phyloP scores from a whole-genome alignment of 2,329 filamentous ascomycete species.

The Verruconis gallopava region DNA sequence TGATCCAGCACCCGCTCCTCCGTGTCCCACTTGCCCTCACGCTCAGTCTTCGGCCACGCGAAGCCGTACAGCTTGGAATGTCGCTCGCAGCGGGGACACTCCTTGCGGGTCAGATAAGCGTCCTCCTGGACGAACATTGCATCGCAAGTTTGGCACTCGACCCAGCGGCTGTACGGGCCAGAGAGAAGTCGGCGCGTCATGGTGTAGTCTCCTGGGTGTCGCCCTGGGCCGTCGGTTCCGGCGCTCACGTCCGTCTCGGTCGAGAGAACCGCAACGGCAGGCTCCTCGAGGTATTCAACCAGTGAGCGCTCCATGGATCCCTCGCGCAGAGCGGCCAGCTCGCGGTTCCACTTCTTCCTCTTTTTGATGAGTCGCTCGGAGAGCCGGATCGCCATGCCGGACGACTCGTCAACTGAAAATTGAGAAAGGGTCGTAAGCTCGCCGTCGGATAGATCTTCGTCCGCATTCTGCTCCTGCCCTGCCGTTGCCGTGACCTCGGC shows the following conservation, averaged over 20 bases:
- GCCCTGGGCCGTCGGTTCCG: slow-evolving; percentile 9
- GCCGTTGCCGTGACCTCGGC: not conserved
- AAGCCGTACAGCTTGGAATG: slow-evolving; percentile 94
- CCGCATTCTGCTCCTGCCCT: not conserved
- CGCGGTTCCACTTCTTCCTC: not conserved
- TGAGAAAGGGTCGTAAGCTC: slow-evolving; percentile 2
- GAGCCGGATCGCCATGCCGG: not conserved
- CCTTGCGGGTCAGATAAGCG: slow-evolving; percentile 71
- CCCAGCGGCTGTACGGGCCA: slow-evolving; percentile 69
- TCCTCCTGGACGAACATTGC: slow-evolving; percentile 77
- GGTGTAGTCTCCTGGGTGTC: slow-evolving; percentile 49
- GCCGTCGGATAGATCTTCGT: not conserved
- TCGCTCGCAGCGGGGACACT: slow-evolving; percentile 85
- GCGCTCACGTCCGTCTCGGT: slow-evolving; percentile 4
- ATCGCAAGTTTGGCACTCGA: slow-evolving; percentile 75
- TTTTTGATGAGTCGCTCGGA: not conserved
- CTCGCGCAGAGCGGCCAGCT: not conserved
- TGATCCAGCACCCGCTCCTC: slow-evolving; percentile 59
- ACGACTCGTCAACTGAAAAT: not conserved
- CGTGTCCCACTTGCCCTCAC: slow-evolving; percentile 58
- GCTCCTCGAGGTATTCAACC: not conserved
- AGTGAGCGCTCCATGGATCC: not conserved
- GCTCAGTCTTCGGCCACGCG: slow-evolving; percentile 90
- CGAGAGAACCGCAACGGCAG: slow-evolving; percentile 3
- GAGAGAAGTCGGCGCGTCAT: slow-evolving; percentile 64